Percentiles rank a stretch among this genome's conserved stretches.
Evolutionary conservation across 2,329 filamentous ascomycete genomes (phyloP).

Genomic region (Aspergillus chevalieri): DNA sequence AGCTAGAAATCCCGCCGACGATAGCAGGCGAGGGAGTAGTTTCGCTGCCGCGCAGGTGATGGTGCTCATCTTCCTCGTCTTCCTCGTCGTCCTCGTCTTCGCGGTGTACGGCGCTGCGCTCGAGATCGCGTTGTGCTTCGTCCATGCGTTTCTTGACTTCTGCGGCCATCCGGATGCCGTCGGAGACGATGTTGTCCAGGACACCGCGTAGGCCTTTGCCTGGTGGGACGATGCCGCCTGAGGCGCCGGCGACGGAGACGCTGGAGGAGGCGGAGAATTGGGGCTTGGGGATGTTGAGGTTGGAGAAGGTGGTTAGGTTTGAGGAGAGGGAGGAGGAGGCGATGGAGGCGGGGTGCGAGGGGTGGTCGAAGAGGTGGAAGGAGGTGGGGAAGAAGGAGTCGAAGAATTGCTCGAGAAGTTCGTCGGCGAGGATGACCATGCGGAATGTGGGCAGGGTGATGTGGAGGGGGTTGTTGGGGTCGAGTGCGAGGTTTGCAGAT

Average conservation of each 20-base stretch:
- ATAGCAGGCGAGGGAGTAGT: slow-evolving; percentile 19
- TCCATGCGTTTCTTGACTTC: slow-evolving; percentile 92
- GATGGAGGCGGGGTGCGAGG: slow-evolving; percentile 39
- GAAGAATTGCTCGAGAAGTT: slow-evolving; percentile 93
- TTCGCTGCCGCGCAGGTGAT: slow-evolving; percentile 13
- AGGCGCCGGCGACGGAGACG: slow-evolving; percentile 43
- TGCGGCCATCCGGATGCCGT: slow-evolving; percentile 91
- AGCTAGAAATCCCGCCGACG: slow-evolving; percentile 30
- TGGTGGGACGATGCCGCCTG: slow-evolving; percentile 55
- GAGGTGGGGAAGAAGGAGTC: slow-evolving; percentile 91
- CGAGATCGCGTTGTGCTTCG: slow-evolving; percentile 85
- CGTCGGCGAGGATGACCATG: slow-evolving; percentile 96
- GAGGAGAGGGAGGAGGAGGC: slow-evolving; percentile 50
- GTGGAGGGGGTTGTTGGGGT: slow-evolving; percentile 86
- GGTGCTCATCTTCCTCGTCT: slow-evolving; percentile 57
- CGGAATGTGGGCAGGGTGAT: slow-evolving; percentile 97
- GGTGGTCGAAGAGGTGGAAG: slow-evolving; percentile 73
- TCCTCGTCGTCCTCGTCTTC: slow-evolving; percentile 65
- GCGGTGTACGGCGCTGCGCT: slow-evolving; percentile 67
- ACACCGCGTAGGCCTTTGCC: slow-evolving; percentile 81
- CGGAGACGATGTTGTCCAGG: slow-evolving; percentile 93
- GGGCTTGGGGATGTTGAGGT: slow-evolving; percentile 50
- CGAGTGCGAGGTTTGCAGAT: slow-evolving; percentile 80
- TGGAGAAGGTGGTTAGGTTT: slow-evolving; percentile 79
- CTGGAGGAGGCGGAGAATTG: slow-evolving; percentile 32